Conservation (phyloP, 2,329 filamentous ascomycete species). For the Neophaeococcomyces mojaviensis region DNA sequence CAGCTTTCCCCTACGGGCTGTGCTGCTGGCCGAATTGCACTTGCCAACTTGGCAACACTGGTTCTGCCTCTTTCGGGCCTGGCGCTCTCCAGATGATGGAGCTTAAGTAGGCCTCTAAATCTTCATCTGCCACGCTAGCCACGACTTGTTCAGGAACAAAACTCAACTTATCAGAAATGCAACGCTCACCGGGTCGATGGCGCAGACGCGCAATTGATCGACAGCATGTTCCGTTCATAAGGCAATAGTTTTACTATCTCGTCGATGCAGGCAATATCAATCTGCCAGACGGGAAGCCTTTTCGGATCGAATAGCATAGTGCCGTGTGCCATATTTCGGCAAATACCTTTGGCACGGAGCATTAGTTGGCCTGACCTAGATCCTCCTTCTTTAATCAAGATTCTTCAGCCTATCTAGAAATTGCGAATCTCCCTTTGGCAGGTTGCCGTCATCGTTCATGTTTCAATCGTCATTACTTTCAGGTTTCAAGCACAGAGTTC, state of each 20-base stretch:
- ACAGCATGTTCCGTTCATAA: no score
- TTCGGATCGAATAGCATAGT: no score
- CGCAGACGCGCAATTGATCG: no score
- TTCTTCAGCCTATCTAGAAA: constrained; percentile 7
- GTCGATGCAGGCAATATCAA: no score
- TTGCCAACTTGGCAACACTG: background rate
- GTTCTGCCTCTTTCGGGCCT: background rate
- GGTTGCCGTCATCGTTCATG: background rate
- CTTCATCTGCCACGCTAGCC: background rate
- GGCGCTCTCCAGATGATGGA: background rate
- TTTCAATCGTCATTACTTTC: background rate
- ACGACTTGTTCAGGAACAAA: no score
- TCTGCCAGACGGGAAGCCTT: no score
- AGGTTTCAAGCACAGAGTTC: background rate
- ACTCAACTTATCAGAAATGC: no score
- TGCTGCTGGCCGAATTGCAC: background rate
- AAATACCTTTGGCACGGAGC: constrained; percentile 1
- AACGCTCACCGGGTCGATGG: no score
- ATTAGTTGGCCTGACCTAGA: background rate
- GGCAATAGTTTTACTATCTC: no score
- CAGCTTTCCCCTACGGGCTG: no score
- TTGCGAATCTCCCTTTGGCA: constrained; percentile 7
- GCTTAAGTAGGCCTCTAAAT: background rate
- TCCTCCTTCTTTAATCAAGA: background rate
- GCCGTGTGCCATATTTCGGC: no score